Base-by-base conservation (phyloP, 2,329 filamentous ascomycete species). In the Pochonia chlamydosporia region DNA sequence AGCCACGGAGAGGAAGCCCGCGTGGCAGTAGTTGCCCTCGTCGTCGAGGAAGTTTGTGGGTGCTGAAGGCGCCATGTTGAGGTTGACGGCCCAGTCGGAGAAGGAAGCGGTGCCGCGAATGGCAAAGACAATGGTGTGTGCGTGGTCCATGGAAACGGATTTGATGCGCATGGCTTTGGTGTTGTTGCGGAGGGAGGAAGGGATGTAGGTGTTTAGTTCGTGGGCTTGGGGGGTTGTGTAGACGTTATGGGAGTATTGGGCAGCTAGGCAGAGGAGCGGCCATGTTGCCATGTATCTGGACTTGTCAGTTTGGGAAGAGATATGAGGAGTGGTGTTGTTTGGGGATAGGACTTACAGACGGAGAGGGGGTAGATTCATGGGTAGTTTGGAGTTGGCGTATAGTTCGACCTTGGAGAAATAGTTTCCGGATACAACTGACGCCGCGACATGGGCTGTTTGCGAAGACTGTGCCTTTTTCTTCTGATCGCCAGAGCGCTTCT, bases 121-220 rank as follows among this genome's bases (percentile, higher is more conserved):
- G 13, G 89, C 88, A 58, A 95, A 87, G 10, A 95, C 85, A 47
- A 95, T 84, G 16, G 84, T 84, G 60, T 87, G 81, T 69, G 84
- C 82, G 57, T 88, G 75, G 58, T 93, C 88, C 61, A 90, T 81
- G 1, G 87, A 81, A 0, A 91, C 76, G 0, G 85, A 89, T 60
- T 91, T 92, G 60, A 95, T 83, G 14, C 87, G 82, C 84, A 92
- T 92, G 21, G 89, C 85, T 62, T 91, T 92, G 1, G 87, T 86
- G n/a, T 87, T 87, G 3, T 78, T 74, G 18, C 75, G 74, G 76
- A 83, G 87, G 62, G 90, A 81, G 3, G 86, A 81, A 30, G 82
- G 75, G 30, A 93, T 75, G 54, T 87, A 85, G 2, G 83, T 75
- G 55, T 87, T 81, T 11, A 75, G 74, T 63, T 90, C 85, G 20